A percentile compares a stretch with the other conserved stretches of the same genome.
Conservation (phyloP, 768 basidiomycete genomes). For the Xerocomus spinulosus region DNA sequence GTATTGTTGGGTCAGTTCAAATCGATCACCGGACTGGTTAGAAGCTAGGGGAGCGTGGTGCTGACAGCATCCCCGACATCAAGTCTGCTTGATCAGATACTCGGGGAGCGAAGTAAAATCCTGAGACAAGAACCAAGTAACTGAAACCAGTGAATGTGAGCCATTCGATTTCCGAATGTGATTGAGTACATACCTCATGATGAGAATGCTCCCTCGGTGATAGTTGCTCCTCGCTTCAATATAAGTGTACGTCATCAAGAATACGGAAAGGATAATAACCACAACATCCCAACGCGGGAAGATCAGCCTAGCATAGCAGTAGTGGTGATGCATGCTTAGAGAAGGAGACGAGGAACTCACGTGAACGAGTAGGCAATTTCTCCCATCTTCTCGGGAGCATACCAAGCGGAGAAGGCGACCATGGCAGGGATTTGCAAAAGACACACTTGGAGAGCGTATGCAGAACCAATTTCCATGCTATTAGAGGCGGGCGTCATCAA, state of each 20-base stretch:
- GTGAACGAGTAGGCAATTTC: constrained; percentile 88
- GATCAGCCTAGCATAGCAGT: constrained; percentile 59
- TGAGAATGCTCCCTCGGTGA: constrained; percentile 92
- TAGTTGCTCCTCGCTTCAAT: constrained; percentile 99
- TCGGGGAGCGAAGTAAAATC: constrained; percentile 86
- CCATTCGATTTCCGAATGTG: neutral
- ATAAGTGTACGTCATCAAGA: constrained; percentile 97
- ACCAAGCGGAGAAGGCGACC: constrained; percentile 98
- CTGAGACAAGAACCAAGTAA: constrained; percentile 85
- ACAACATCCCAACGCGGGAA: constrained; percentile 99
- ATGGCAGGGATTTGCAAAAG: constrained; percentile 96
- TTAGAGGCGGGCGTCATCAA: constrained; percentile 1
- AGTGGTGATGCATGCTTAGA: neutral
- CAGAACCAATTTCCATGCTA: constrained; percentile 99
- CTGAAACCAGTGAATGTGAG: constrained; percentile 36
- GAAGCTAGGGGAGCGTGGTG: constrained; percentile 4
- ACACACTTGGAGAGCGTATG: constrained; percentile 97
- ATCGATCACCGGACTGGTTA: constrained; percentile 11
- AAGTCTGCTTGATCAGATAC: constrained; percentile 20
- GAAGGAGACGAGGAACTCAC: constrained; percentile 44
- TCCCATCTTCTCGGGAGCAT: constrained; percentile 81
- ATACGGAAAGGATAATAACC: constrained; percentile 91
- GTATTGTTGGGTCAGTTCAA: constrained; percentile 2
- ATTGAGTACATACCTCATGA: constrained; percentile 63
- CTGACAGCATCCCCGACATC: neutral